Evolutionary conservation across 305 asterid genomes (phyloP).

Genomic region (Fraxinus sp.): DNA sequence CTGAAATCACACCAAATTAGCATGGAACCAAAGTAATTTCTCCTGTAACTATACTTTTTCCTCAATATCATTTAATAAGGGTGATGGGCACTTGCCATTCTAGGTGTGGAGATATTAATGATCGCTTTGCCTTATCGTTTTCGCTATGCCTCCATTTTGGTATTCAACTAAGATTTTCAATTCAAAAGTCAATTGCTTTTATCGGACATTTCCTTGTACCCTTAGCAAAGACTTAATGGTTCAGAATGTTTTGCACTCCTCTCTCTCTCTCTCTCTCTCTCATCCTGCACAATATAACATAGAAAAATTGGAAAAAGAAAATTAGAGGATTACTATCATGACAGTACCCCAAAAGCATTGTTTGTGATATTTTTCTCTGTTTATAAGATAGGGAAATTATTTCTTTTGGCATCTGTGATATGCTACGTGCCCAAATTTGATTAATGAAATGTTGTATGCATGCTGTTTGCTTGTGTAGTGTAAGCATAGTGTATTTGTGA

Average conservation of each 20-base stretch:
- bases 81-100: constrained; percentile 15
- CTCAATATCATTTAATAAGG: background rate
- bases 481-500: background rate
- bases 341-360: background rate
- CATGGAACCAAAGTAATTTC: constrained; percentile 8
- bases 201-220: background rate
- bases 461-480: background rate
- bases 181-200: constrained; percentile 9
- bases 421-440: background rate
- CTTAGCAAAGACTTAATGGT: background rate
- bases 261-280: background rate
- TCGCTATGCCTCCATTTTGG: constrained; percentile 2
- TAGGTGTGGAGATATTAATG: constrained; percentile 1
- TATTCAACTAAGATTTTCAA: constrained; percentile 11
- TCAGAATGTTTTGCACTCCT: background rate
- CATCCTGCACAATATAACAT: background rate
- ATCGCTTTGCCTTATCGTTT: background rate
- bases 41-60: constrained; percentile 21
- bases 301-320: background rate
- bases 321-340: background rate
- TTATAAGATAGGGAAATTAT: background rate
- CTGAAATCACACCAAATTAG: constrained; percentile 1
- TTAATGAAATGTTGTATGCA: background rate
- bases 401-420: background rate
- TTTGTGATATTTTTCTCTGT: background rate